Evolutionary conservation across 768 basidiomycete genomes (phyloP).

Genomic region (Phlebiopsis flavidoalba): DNA sequence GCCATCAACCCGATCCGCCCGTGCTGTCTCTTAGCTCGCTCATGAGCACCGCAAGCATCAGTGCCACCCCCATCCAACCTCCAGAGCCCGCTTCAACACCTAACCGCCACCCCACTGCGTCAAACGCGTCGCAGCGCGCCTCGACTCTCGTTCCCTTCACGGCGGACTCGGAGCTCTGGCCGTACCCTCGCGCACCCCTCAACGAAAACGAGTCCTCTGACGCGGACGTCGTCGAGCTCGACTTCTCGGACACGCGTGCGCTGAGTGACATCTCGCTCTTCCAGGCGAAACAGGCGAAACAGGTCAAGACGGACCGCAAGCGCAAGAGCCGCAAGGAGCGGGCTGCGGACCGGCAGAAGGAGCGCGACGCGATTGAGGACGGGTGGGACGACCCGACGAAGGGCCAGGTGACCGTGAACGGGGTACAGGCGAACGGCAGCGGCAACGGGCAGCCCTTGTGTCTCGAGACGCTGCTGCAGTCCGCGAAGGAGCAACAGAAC

Average conservation of each 20-base stretch:
- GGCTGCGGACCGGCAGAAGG: constrained; percentile 30
- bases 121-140: constrained; percentile 2
- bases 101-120: neutral
- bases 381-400: constrained; percentile 53
- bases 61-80: neutral
- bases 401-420: constrained; percentile 7
- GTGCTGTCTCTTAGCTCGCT: neutral
- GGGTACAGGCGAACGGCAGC: neutral
- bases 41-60: neutral
- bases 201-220: constrained; percentile 32
- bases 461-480: neutral
- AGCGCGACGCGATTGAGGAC: constrained; percentile 47
- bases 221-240: constrained; percentile 67
- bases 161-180: constrained; percentile 66
- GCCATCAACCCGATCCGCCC: neutral
- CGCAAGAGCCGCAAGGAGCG: constrained; percentile 25
- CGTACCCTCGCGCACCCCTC: constrained; percentile 49
- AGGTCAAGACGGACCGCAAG: constrained; percentile 27
- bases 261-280: constrained; percentile 65
- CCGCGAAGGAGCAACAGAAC: neutral
- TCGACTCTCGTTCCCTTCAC: constrained; percentile 53
- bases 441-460: constrained; percentile 1
- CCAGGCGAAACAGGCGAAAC: constrained; percentile 17
- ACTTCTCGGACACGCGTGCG: constrained; percentile 69
- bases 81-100: neutral